Base-by-base conservation (phyloP, 2,329 filamentous ascomycete genomes). In the Colletotrichum tofieldiae region DNA sequence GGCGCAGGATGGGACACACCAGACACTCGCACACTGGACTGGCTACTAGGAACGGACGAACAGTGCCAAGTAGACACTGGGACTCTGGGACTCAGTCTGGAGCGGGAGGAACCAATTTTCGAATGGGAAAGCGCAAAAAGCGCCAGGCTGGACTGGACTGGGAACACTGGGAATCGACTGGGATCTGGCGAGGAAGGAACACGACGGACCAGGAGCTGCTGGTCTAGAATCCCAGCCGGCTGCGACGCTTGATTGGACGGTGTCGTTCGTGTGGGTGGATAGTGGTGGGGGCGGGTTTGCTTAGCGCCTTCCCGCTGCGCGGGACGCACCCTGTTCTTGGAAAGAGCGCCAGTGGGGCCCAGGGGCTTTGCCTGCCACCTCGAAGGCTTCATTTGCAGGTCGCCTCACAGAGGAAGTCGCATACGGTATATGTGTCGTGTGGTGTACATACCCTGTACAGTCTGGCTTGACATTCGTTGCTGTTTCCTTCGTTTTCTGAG, bases 241-340 rank as follows among this genome's bases (percentile, higher is more conserved):
- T 8, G 23, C 16, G 16, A 8, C 9, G 2, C 32, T 6, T 70
- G 52, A 70, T 72, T 72, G 65, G 70, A 37, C 35, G 4, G 18
- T 1, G 14, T 16, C 0, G 5, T 16, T 8, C 1, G 26, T 51
- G 47, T 55, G 32, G 54, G 65, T 70, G 62, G 67, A 2, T 29
- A 41, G 5, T 11, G 23, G 54, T 62, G 47, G 67, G 51, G 43
- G 32, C 29, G 12, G 47, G 29, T 35, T 39, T 32, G 4, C 54
- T 61, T 73, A 73, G 71, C 71, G 67, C 67, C 55, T 67, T 67
- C 71, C 61, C 67, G 62, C 43, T 35, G 43, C 41, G 67, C 51
- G 67, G 71, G 52, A 71, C 55, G 61, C 51, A 65, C 61, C 67
- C 58, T 71, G 67, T 71, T 71, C 51, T 73, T 66, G 61, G 62